Base-by-base conservation (phyloP, 495 filamentous ascomycete species). In the Astrothelium subdiscretum region DNA sequence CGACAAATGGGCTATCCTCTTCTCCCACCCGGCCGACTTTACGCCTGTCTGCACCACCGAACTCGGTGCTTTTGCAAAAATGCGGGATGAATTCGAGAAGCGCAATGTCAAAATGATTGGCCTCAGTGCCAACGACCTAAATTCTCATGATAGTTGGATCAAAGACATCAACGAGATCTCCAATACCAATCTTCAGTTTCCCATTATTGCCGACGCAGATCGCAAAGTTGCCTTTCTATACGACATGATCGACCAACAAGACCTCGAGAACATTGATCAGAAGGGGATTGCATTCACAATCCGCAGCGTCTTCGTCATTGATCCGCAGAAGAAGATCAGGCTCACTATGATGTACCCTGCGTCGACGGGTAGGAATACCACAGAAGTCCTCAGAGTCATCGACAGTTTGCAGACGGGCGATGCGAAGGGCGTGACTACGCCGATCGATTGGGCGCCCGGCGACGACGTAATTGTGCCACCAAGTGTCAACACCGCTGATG, bases 21-120 rank as follows among this genome's bases (percentile, higher is more conserved):
- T 87, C 73, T 86, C 83, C 10, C 85, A 88, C 73, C 85, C 85
- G 0, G 84, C 83, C 31, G 85, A 88, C 69, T 88, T 85, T 74
- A 87, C 85, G 1, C 84, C 85, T 20, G 85, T 86, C 11, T 87
- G 85, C 73, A 88, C 84, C 2, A 87, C 85, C 15, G 85, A 88
- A 68, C 77, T 88, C 24, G 85, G 85, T 12, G 85, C 85, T 1
- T 87, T 88, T 63, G 80, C 85, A 12, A 85, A 83, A 65, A 67
- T 87, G 59, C 79, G 82, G 70, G 70, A 73, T 51, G 82, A 86
- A 65, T 87, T 88, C 66, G 77, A 82, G 15, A 79, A 80, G 68
- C 76, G 85, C 6, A 79, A 78, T 27, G 84, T 86, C 13, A 86
- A 87, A 74, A 80, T 87, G 75, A 86, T 87, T 67, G 85, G 85